Conservation (phyloP, 2,329 filamentous ascomycete species). For the Sporothrix inflata region DNA sequence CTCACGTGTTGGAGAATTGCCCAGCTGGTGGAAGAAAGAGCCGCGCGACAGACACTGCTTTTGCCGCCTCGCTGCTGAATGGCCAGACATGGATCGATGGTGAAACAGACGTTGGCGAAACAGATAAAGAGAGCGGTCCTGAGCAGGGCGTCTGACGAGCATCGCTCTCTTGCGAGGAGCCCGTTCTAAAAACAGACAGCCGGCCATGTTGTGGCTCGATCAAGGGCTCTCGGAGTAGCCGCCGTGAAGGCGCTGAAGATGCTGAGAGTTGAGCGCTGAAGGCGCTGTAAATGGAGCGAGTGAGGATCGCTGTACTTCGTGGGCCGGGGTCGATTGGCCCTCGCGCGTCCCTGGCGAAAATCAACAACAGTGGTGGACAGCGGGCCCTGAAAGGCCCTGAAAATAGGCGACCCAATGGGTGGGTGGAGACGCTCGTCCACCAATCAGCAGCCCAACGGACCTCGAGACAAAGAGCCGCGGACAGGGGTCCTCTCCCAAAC, state of each 20-base stretch:
- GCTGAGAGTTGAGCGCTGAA: not conserved
- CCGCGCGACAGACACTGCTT: not conserved
- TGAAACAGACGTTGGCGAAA: not conserved
- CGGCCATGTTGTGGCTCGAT: not conserved
- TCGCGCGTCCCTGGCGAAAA: not conserved
- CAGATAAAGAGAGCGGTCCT: not conserved
- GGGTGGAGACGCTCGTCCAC: not conserved
- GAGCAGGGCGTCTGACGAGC: too few species aligned
- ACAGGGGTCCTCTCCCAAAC: not conserved
- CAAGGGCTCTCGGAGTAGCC: not conserved
- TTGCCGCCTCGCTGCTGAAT: not conserved
- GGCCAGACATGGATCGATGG: not conserved
- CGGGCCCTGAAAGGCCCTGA: not conserved
- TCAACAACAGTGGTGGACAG: not conserved
- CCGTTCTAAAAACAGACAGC: not conserved
- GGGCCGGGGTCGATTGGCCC: slow-evolving; percentile 6
- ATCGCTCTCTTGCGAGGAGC: too few species aligned
- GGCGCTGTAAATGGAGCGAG: not conserved
- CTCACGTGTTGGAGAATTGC: too few species aligned
- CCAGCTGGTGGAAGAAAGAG: not conserved
- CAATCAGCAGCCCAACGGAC: slow-evolving; percentile 4
- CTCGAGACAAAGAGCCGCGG: slow-evolving; percentile 7
- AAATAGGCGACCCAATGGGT: not conserved
- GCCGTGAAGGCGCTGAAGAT: not conserved
- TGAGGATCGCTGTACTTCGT: not conserved